These are phyloP conservation scores for Candida silvatica DNA, from an alignment of 805 yeast species.

Conservation along the genomic window DNA sequence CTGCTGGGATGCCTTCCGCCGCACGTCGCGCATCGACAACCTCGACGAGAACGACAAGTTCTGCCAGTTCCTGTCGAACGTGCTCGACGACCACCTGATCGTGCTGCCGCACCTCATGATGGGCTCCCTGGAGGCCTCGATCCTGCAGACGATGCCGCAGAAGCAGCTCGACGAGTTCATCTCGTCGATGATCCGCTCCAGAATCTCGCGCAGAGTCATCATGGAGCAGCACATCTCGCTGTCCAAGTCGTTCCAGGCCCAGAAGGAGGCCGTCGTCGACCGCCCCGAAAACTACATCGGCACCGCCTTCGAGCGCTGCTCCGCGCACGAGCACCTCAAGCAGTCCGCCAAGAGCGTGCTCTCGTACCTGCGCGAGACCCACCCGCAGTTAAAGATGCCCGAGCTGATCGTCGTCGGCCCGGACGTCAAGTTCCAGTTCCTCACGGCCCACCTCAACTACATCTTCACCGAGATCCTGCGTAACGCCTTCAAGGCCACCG, in stretches of 20 bases:
- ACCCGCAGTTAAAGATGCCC: constrained; percentile 59
- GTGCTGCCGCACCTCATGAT: constrained; percentile 84
- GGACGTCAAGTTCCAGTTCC: constrained; percentile 66
- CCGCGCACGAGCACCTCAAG: constrained; percentile 58
- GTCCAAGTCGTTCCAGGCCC: constrained; percentile 47
- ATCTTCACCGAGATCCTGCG: constrained; percentile 81
- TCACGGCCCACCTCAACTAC: constrained; percentile 81
- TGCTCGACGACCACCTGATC: constrained; percentile 71
- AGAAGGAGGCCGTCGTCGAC: constrained; percentile 32
- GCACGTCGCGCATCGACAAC: constrained; percentile 55
- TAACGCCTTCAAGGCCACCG: constrained; percentile 78
- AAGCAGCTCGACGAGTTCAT: constrained; percentile 62
- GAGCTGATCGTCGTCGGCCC: constrained; percentile 71
- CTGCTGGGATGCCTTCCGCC: constrained; percentile 80
- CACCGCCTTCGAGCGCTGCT: constrained; percentile 75
- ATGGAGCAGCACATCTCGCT: constrained; percentile 87
- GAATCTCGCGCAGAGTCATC: constrained; percentile 84
- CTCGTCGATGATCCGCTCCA: constrained; percentile 69
- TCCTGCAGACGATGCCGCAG: constrained; percentile 49
- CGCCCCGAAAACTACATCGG: constrained; percentile 55
- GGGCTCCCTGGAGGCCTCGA: constrained; percentile 83
- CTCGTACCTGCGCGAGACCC: constrained; percentile 41
- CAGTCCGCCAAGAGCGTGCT: constrained; percentile 45
- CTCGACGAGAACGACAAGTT: constrained; percentile 71
- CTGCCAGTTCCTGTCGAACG: constrained; percentile 50